Conservation (phyloP, 345 rosid species). For the Erucastrum elatum region DNA sequence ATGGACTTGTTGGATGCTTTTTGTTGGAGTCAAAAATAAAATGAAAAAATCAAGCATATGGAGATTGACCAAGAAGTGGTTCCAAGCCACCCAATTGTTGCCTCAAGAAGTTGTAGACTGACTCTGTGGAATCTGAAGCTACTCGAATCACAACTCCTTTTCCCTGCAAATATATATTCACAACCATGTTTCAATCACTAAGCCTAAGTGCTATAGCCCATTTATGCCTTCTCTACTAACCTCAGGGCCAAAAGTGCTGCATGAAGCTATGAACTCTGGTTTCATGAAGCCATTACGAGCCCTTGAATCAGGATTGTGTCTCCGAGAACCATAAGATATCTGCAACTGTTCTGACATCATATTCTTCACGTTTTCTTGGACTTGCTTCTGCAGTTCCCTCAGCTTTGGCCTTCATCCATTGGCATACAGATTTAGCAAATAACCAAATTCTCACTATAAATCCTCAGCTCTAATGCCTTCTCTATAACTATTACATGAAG, state of each 20-base stretch:
- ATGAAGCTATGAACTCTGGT: conserved; percentile 72
- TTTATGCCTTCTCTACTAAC: conserved; percentile 32
- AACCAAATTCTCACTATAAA: neutral
- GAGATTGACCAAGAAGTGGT: conserved; percentile 67
- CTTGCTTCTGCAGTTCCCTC: conserved; percentile 59
- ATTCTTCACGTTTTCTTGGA: conserved; percentile 76
- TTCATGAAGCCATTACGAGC: conserved; percentile 37
- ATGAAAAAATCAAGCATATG: conserved; percentile 44
- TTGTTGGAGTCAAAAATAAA: neutral
- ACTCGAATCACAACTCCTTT: conserved; percentile 67
- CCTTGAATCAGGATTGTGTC: conserved; percentile 34
- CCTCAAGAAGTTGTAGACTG: conserved; percentile 73
- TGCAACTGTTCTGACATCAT: conserved; percentile 75
- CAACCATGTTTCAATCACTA: conserved; percentile 7
- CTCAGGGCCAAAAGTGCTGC: conserved; percentile 82
- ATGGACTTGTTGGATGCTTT: neutral
- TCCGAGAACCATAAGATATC: conserved; percentile 43
- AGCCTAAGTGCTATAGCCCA: neutral
- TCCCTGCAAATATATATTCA: conserved; percentile 48
- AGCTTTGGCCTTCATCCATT: conserved; percentile 59
- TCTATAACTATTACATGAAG: neutral
- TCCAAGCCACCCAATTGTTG: conserved; percentile 60
- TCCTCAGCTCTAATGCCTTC: neutral
- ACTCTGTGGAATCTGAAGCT: conserved; percentile 80
- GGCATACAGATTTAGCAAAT: conserved; percentile 18